phyloP scores from a whole-genome alignment of 768 basidiomycete genomes.

The Macrolepiota fuliginosa region DNA sequence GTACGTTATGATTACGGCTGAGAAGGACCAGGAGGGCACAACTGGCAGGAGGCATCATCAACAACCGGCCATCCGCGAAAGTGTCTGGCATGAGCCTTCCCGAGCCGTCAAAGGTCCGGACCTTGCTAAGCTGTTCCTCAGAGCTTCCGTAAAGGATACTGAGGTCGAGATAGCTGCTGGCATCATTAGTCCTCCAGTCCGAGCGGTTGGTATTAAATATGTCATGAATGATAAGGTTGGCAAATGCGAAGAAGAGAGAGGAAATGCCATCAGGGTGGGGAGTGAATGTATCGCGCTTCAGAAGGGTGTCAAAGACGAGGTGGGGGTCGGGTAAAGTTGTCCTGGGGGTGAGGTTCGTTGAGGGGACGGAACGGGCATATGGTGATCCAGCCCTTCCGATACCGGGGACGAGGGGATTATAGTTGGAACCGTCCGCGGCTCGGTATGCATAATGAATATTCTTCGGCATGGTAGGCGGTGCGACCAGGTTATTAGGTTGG shows the following conservation, averaged over 20 bases:
- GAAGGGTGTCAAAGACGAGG: slow-evolving; percentile 69
- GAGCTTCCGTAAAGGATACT: slow-evolving; percentile 71
- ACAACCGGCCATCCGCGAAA: slow-evolving; percentile 64
- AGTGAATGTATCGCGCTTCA: slow-evolving; percentile 46
- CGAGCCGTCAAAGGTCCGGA: slow-evolving; percentile 63
- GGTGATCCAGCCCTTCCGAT: slow-evolving; percentile 61
- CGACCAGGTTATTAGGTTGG: neutral
- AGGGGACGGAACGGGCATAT: slow-evolving; percentile 67
- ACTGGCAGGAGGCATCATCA: slow-evolving; percentile 71
- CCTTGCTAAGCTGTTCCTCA: slow-evolving; percentile 38
- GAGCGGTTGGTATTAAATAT: slow-evolving; percentile 58
- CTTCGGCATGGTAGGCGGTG: neutral
- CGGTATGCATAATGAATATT: slow-evolving; percentile 50
- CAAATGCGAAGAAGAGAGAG: slow-evolving; percentile 76
- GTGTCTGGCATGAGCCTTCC: slow-evolving; percentile 68
- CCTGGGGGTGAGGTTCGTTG: slow-evolving; percentile 37
- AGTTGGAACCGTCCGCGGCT: slow-evolving; percentile 58
- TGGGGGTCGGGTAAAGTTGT: slow-evolving; percentile 60
- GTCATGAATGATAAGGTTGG: slow-evolving; percentile 71
- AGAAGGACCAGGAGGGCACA: slow-evolving; percentile 69
- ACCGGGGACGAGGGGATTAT: slow-evolving; percentile 51
- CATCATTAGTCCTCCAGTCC: slow-evolving; percentile 55
- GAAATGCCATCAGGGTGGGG: slow-evolving; percentile 70
- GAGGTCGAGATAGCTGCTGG: slow-evolving; percentile 76
- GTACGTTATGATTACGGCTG: slow-evolving; percentile 71